Conservation (phyloP, 345 rosid genomes). For the Stellera chamaejasme region DNA sequence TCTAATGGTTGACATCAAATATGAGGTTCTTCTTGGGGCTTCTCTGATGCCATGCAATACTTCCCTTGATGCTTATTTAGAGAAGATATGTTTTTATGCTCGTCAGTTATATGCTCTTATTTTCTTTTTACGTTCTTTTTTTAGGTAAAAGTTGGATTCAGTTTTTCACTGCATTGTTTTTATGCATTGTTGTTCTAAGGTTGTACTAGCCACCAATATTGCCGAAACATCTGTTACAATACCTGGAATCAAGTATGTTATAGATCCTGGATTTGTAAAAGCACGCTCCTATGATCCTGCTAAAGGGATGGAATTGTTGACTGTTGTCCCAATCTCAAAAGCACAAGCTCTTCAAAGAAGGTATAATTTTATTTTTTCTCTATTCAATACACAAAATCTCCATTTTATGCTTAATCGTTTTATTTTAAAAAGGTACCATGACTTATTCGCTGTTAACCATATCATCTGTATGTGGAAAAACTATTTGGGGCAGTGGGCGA, state of each 20-base stretch:
- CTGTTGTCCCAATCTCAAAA: slow-evolving; percentile 70
- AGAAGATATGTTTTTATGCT: no score
- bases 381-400: not conserved
- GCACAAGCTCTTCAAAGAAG: slow-evolving; percentile 92
- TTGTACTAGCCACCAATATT: slow-evolving; percentile 87
- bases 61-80: no score
- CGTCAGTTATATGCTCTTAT: not conserved
- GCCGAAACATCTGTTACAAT: slow-evolving; percentile 96
- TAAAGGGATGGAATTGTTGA: slow-evolving; percentile 83
- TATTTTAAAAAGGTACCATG: no score
- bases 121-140: not conserved
- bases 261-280: slow-evolving; percentile 91
- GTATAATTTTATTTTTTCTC: slow-evolving; percentile 25
- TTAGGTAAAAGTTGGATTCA: slow-evolving; percentile 1
- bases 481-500: slow-evolving; percentile 59
- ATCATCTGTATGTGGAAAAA: slow-evolving; percentile 4
- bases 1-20: no score
- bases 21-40: no score
- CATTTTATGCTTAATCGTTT: not conserved
- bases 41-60: no score
- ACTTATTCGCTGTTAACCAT: not conserved
- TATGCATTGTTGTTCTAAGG: slow-evolving; percentile 28
- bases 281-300: slow-evolving; percentile 73
- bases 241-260: slow-evolving; percentile 87
- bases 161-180: slow-evolving; percentile 7